Base-by-base conservation (phyloP, 2,329 filamentous ascomycete species). In the Tothia fuscella region DNA sequence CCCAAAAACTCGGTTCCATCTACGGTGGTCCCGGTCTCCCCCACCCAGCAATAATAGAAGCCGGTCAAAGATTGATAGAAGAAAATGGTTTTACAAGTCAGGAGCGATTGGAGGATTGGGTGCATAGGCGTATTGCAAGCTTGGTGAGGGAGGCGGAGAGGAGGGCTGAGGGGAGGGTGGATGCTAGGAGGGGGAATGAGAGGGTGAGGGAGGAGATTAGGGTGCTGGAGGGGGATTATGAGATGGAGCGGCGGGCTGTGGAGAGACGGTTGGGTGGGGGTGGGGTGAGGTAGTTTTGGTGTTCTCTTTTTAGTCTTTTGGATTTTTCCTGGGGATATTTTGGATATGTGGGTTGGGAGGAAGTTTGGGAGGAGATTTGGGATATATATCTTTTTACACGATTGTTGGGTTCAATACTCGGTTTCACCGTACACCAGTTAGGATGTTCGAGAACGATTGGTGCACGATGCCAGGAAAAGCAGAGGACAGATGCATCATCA, bases 101-200 rank as follows among this genome's bases (percentile, higher is more conserved):
- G 6, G 31, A 34, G 30, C 22, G 19, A 21, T 3, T 30, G 4
- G 12, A 25, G 6, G 38, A 30, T 12, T 17, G 17, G 6, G 21
- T 42, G 31, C 28, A 28, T 2, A 34, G 24, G 24, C 17, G 30
- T 17, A 28, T 37, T 16, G 43, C 17, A 21, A 13, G 19, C n/a
- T 9, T 35, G 40, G 21, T 42, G 30, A 20, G n/a, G 13, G 20
- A 35, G 39, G 37, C 29, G 16, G 31, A 36, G 24, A 38, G 12
- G n/a, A 19, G 20, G 30, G 29, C 21, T 17, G 35, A 25, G 39
- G 19, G 24, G 14, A 26, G 43, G 39, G 45, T 59, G 57, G 21
- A 61, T 50, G 46, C 59, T 59, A 49, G 62, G 57, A 48, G 61
- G 58, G 32, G 60, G 51, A 16, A 59, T 60, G 35, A 62, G 49